Evolutionary conservation across 805 yeast genomes (phyloP), one percentile per base, ranked within the genome.

Genomic region (Debaryomyces tyrocola): DNA sequence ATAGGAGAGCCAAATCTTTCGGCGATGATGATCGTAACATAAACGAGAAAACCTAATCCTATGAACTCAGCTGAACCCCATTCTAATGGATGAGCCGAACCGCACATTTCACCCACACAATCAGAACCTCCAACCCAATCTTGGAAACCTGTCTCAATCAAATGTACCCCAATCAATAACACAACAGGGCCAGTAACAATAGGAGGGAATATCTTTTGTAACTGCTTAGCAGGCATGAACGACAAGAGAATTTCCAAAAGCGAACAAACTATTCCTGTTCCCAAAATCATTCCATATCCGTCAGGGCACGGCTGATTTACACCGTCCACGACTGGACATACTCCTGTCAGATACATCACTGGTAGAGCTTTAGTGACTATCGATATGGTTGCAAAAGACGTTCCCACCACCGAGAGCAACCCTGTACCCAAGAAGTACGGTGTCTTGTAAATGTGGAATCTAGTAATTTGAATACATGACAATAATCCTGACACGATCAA

Each of bases 171-270:
- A 59, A 90, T 90, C 29, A 90, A 75, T 45, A 90, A 67, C 27
- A 90, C 96, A 39, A 90, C 96, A 8, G 96, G 96, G 47, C 97
- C 97, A 24, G 96, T 90, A 50, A 91, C 97, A 44, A 89, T 70
- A 33, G 96, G 91, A 15, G 97, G 97, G 73, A 90, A 90, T 31
- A 87, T 58, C 49, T 75, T 82, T 64, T 87, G 90, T 53, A 90
- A 74, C 11, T 77, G 53, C 33, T 73, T 76, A 4, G 96, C 82
- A 9, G 97, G 97, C 55, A 85, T 64, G 63, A 91, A 90, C 0
- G 96, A 85, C 43, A 88, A 62, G 7, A 76, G 55, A 35, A 91
- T 75, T 72, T 88, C 95, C 17, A 90, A 58, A 33, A 91, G 71
- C 3, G 90, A 87, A 68, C 96, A 88, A 17, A 80, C 76, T 33